These are phyloP conservation scores for Puccinia polysora DNA, from an alignment of 1,284 basidiomycete genomes.

Conservation along the genomic window DNA sequence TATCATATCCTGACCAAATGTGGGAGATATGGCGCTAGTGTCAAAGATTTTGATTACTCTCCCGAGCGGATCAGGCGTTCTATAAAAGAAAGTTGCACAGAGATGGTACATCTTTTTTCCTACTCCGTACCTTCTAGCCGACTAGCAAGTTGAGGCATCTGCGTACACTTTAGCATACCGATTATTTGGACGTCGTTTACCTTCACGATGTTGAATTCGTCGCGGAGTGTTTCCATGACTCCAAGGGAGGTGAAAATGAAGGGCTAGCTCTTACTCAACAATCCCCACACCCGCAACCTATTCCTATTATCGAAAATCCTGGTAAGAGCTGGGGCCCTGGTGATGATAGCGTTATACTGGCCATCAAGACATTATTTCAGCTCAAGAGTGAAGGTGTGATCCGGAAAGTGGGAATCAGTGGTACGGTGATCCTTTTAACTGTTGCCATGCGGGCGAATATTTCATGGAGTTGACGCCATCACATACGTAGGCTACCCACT, in stretches of 20 bases:
- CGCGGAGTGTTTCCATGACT: slow-evolving; percentile 59
- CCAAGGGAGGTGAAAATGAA: slow-evolving; percentile 46
- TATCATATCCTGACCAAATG: slow-evolving; percentile 68
- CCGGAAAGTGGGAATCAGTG: slow-evolving; percentile 75
- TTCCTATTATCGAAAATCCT: slow-evolving; percentile 58
- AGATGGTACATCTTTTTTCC: slow-evolving; percentile 69
- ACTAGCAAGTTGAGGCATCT: no score
- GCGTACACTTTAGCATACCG: background rate
- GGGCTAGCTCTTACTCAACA: slow-evolving; percentile 41
- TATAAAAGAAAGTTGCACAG: slow-evolving; percentile 66
- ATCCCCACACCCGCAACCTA: background rate
- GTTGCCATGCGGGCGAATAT: background rate
- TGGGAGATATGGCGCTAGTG: slow-evolving; percentile 70
- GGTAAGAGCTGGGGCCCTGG: slow-evolving; percentile 66
- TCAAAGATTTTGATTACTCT: slow-evolving; percentile 70
- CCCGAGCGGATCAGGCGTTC: slow-evolving; percentile 66
- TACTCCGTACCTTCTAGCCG: no score
- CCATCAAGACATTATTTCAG: slow-evolving; percentile 66
- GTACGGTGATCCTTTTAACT: slow-evolving; percentile 58
- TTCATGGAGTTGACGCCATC: background rate
- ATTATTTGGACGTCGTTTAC: slow-evolving; percentile 54
- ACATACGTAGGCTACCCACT: slow-evolving; percentile 65
- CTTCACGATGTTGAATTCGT: slow-evolving; percentile 92
- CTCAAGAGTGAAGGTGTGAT: slow-evolving; percentile 75
- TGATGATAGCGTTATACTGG: slow-evolving; percentile 72